Conservation (phyloP, 139 green algal species). For the Chlamydomonas incerta region DNA sequence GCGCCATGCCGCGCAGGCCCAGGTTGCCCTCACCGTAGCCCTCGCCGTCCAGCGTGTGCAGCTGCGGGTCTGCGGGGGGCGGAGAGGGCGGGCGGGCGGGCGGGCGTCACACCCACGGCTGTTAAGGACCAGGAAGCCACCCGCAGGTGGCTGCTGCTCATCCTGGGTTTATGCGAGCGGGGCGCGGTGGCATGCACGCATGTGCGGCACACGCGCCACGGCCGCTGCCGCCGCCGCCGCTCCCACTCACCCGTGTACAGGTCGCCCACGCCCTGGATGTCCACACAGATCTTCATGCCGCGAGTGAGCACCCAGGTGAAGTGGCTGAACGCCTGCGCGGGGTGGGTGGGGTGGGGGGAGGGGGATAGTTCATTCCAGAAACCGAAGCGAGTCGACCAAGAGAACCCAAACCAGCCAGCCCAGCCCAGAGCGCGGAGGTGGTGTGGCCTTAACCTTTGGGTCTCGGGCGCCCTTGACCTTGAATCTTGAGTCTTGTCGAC, state of each 20-base stretch:
- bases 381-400: no score
- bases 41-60: conserved; percentile 55
- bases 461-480: no score
- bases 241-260: conserved; percentile 53
- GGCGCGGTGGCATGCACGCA: no score
- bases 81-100: not conserved
- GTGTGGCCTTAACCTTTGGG: no score
- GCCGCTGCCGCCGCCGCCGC: no score
- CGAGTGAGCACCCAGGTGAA: conserved; percentile 60
- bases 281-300: conserved; percentile 57
- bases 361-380: not conserved
- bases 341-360: conserved; percentile 13
- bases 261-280: conserved; percentile 66
- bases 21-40: conserved; percentile 57
- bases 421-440: no score
- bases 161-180: no score
- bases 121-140: no score
- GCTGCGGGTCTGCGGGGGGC: conserved; percentile 18
- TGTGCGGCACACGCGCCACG: no score
- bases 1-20: conserved; percentile 54
- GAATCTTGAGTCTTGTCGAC: no score
- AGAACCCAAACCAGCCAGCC: no score
- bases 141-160: no score
- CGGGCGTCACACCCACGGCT: not conserved
- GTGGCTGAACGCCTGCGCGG: conserved; percentile 62